These are phyloP conservation scores for Phytophthora pisi DNA, from an alignment of 352 stramenopile genomes.

Conservation along the genomic window DNA sequence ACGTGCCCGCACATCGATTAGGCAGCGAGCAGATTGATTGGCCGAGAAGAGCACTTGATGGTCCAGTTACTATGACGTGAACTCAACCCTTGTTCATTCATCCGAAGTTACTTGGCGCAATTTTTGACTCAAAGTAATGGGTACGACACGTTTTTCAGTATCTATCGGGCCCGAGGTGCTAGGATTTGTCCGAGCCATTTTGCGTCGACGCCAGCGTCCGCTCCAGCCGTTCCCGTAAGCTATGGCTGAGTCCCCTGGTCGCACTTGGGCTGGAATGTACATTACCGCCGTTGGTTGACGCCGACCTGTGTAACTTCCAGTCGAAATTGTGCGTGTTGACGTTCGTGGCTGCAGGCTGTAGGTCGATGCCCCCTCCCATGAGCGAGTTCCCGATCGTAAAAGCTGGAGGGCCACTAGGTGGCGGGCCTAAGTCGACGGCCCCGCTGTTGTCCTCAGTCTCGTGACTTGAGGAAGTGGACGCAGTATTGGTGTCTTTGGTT, in stretches of 20 bases:
- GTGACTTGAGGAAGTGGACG: conserved; percentile 1
- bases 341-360: conserved; percentile 67
- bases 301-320: conserved; percentile 59
- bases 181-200: conserved; percentile 19
- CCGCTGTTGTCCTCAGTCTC: conserved; percentile 22
- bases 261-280: background rate
- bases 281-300: conserved; percentile 15
- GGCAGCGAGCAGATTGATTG: conserved; percentile 2
- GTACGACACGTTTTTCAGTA: conserved; percentile 1
- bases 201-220: conserved; percentile 7
- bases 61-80: background rate
- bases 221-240: conserved; percentile 21
- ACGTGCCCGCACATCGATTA: conserved; percentile 84
- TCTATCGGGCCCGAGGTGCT: conserved; percentile 14
- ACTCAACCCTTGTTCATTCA: background rate
- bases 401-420: conserved; percentile 57
- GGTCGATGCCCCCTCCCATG: conserved; percentile 82
- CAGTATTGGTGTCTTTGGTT: background rate
- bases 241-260: conserved; percentile 6
- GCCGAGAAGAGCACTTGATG: conserved; percentile 9
- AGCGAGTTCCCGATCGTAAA: conserved; percentile 82
- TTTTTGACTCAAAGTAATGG: conserved; percentile 2
- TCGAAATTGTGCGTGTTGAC: conserved; percentile 87
- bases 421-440: conserved; percentile 58
- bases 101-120: conserved; percentile 5